Evolutionary conservation across 2,329 filamentous ascomycete genomes (phyloP).

Genomic region (Epichloe festucae): DNA sequence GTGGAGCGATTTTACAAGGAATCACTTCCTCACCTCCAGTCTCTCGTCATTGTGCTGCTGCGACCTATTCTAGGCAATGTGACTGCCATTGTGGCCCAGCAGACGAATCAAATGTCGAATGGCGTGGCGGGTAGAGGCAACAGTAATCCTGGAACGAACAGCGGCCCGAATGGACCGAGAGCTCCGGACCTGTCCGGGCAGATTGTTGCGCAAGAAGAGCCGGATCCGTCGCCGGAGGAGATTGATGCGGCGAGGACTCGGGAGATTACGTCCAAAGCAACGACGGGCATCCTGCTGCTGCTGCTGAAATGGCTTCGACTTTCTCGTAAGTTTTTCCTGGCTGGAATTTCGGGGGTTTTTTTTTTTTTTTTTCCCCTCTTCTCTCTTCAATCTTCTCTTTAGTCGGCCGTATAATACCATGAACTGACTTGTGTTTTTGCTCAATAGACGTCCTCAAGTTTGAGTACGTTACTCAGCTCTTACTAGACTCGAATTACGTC

Average conservation of each 20-base stretch:
- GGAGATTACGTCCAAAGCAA: constrained; percentile 82
- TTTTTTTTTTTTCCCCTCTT: too few relatives aligned
- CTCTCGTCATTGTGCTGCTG: constrained; percentile 80
- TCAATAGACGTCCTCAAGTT: constrained; percentile 76
- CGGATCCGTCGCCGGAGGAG: constrained; percentile 55
- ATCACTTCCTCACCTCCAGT: constrained; percentile 77
- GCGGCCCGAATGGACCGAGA: constrained; percentile 21
- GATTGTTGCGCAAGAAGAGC: constrained; percentile 22
- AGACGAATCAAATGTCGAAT: constrained; percentile 33
- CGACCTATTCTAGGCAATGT: constrained; percentile 82
- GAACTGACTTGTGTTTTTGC: neutral
- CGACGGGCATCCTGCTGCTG: constrained; percentile 79
- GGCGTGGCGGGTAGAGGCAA: constrained; percentile 25
- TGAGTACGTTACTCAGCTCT: constrained; percentile 84
- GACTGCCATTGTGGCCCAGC: constrained; percentile 62
- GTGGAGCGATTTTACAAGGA: constrained; percentile 74
- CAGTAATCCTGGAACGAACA: constrained; percentile 26
- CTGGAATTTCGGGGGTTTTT: too few relatives aligned
- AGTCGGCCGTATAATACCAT: neutral
- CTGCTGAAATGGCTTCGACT: constrained; percentile 93
- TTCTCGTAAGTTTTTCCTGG: constrained; percentile 52
- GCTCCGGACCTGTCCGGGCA: constrained; percentile 20
- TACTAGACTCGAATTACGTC: constrained; percentile 91
- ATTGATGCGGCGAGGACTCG: constrained; percentile 68
- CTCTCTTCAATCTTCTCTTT: too few relatives aligned